These are phyloP conservation scores for Lepidopterella palustris DNA, from an alignment of 495 filamentous ascomycete species.

Conservation along the genomic window DNA sequence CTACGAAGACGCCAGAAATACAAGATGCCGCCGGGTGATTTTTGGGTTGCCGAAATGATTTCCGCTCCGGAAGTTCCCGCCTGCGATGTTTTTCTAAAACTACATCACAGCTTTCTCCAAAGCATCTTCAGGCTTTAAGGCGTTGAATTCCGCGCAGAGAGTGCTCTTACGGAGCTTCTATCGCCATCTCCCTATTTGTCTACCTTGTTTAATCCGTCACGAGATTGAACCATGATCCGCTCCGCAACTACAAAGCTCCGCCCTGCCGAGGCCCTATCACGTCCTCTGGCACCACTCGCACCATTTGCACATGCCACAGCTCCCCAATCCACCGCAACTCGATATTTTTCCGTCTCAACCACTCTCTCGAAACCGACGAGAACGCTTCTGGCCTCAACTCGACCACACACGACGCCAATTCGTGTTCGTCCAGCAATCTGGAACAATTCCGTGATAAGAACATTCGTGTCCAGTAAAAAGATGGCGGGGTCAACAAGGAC, in stretches of 20 bases:
- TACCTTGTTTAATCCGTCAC: background rate
- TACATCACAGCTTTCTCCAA: too few species aligned
- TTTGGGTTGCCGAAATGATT: too few species aligned
- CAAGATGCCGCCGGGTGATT: too few species aligned
- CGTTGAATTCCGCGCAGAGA: too few species aligned
- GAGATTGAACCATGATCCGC: conserved; percentile 17
- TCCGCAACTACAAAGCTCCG: conserved; percentile 20
- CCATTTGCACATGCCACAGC: conserved; percentile 20
- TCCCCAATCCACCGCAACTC: conserved; percentile 15
- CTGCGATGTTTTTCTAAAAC: too few species aligned
- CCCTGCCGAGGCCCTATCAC: conserved; percentile 14
- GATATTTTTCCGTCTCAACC: background rate
- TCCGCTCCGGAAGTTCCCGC: too few species aligned
- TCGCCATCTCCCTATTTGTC: background rate
- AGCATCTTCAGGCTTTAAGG: too few species aligned
- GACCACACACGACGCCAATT: background rate
- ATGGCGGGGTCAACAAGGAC: conserved; percentile 52
- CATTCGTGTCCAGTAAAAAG: conserved; percentile 15
- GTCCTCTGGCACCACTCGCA: background rate
- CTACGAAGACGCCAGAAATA: too few species aligned
- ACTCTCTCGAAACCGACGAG: background rate
- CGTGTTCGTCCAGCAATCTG: conserved; percentile 3
- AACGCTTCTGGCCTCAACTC: background rate
- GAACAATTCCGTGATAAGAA: background rate
- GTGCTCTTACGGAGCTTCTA: too few species aligned